A percentile compares a stretch with the other conserved stretches of the same genome.
Evolutionary conservation across 306 rosid species (phyloP).

Genomic region (Corylus heterophylla): DNA sequence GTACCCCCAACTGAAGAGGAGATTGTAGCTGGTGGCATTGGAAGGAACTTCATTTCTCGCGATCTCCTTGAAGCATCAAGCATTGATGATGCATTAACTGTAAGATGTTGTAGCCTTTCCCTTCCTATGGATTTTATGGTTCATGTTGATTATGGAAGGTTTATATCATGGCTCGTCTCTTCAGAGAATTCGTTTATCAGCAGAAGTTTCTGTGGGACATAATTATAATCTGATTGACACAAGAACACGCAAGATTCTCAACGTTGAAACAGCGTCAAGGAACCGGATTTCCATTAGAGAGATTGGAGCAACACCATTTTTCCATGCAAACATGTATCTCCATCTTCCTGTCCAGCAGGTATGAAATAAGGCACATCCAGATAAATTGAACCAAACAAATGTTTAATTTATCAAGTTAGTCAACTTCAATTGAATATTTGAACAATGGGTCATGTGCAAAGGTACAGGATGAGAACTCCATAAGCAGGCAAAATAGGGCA

Average conservation of each 20-base stretch:
- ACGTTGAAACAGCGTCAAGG: conserved; percentile 77
- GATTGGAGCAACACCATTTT: conserved; percentile 63
- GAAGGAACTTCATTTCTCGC: conserved; percentile 73
- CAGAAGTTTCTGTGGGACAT: conserved; percentile 59
- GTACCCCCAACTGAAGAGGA: conserved; percentile 69
- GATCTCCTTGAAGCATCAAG: conserved; percentile 78
- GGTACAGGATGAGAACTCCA: conserved; percentile 71
- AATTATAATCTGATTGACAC: conserved; percentile 72
- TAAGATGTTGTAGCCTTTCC: conserved; percentile 28
- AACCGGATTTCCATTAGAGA: conserved; percentile 57
- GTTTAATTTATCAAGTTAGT: neutral
- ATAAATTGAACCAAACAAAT: neutral
- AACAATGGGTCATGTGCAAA: conserved; percentile 28
- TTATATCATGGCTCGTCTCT: conserved; percentile 25
- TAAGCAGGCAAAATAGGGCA: conserved; percentile 66
- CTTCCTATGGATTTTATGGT: conserved; percentile 14
- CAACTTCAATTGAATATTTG: neutral
- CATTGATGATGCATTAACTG: conserved; percentile 66
- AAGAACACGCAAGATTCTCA: conserved; percentile 54
- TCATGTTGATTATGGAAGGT: conserved; percentile 3
- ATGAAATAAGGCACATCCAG: conserved; percentile 10
- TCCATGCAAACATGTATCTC: conserved; percentile 76
- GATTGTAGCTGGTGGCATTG: conserved; percentile 70
- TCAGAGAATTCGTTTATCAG: conserved; percentile 65
- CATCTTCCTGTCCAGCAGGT: conserved; percentile 73